phyloP scores from a whole-genome alignment of 345 rosid genomes.

The Salix exigua region DNA sequence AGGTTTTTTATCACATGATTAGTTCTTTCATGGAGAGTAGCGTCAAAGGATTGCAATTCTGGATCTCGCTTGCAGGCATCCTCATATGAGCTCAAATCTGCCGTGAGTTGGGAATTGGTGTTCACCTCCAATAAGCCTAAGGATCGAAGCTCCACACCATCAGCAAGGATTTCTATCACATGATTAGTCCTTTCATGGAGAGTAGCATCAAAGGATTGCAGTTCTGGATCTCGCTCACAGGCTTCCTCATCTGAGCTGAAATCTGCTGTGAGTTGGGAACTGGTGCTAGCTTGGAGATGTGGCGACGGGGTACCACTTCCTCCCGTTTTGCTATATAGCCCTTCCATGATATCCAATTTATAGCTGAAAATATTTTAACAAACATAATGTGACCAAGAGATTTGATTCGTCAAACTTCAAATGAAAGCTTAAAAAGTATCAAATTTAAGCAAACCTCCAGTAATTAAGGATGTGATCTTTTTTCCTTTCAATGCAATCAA shows the following conservation, averaged over 20 bases:
- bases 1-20: constrained; percentile 52
- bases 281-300: constrained; percentile 17
- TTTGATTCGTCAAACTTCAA: constrained; percentile 2
- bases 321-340: constrained; percentile 32
- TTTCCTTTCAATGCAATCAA: no score
- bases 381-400: constrained; percentile 2
- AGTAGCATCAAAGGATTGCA: constrained; percentile 56
- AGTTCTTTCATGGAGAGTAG: constrained; percentile 55
- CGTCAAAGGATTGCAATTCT: constrained; percentile 60
- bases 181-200: constrained; percentile 60
- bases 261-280: constrained; percentile 40
- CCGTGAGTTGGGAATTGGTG: constrained; percentile 31
- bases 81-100: constrained; percentile 63
- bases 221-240: constrained; percentile 59
- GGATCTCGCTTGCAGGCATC: constrained; percentile 68
- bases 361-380: neutral
- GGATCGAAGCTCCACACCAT: constrained; percentile 49
- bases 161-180: constrained; percentile 50
- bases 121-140: constrained; percentile 62
- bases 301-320: constrained; percentile 25
- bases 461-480: no score
- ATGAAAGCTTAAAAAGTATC: neutral
- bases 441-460: neutral
- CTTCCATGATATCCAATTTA: constrained; percentile 44
- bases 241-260: constrained; percentile 70